Base-by-base conservation (phyloP, 305 asterid genomes). In the Fraxinus paxiana region DNA sequence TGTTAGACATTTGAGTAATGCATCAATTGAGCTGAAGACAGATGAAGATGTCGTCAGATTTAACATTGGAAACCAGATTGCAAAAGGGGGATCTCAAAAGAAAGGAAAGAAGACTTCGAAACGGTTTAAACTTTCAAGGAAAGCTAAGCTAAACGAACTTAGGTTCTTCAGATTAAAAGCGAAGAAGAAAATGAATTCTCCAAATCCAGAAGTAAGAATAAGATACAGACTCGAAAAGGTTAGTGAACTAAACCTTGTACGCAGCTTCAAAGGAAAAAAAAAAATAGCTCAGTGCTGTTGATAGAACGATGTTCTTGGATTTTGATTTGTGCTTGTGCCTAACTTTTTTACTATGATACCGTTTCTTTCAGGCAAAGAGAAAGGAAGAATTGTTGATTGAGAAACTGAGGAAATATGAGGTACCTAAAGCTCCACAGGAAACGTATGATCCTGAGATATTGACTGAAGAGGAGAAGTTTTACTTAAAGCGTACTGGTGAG, bases 141-240 rank as follows among this genome's bases (percentile, higher is more conserved):
- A 90, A 82, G 87, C 87, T 30, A 93, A 93, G 86, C 85, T 92
- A 76, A 95, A 92, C 56, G 97, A 95, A 84, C 98, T 95, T 20
- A 88, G 95, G 86, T 92, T 91, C 80, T 95, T 88, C 81, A 81
- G 99, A 72, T 87, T 95, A 90, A 93, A 91, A 89, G 99, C 98
- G 30, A 93, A 89, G 94, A 95, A 90, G 92, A 95, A 93, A 83
- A 90, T 92, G 95, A 93, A 91, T 77, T 93, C 98, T 77, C 97
- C 97, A 5, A 95, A 92, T 84, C 99, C 98, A 63, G 98, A 92
- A 91, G 96, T 92, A 80, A 88, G 98, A 84, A 92, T 95, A 73
- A 85, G 96, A 87, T 93, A 95, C 90, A 92, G 91, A 85, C 97
- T 95, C 51, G 99, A 90, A 83, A 95, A 93, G 99, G 99, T 92